These are phyloP conservation scores for Prunus yedoensis DNA, from an alignment of 331 rosid species.

Conservation along the genomic window DNA sequence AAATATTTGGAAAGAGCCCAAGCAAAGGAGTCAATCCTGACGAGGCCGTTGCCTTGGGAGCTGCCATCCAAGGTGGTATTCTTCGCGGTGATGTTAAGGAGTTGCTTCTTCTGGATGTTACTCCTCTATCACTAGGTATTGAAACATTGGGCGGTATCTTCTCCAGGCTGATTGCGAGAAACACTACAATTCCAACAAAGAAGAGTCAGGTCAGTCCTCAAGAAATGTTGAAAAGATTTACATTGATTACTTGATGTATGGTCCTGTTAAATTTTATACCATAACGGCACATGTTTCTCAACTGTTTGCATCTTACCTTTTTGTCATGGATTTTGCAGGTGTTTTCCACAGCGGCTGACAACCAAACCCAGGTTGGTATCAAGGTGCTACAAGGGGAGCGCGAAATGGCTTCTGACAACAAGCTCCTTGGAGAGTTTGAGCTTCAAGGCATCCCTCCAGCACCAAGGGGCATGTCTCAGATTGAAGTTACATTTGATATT, in stretches of 20 bases:
- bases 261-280: too few species aligned
- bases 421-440: conserved; percentile 9
- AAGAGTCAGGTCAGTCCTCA: conserved; percentile 34
- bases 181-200: conserved; percentile 15
- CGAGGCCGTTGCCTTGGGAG: conserved; percentile 90
- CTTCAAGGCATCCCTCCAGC: conserved; percentile 22
- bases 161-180: conserved; percentile 21
- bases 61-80: conserved; percentile 91
- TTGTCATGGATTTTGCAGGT: conserved; percentile 27
- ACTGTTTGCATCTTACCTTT: not conserved
- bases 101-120: conserved; percentile 24
- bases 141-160: conserved; percentile 24
- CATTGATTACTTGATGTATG: not conserved
- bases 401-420: conserved; percentile 2
- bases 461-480: conserved; percentile 25
- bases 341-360: conserved; percentile 15
- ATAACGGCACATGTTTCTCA: not conserved
- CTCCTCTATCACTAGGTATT: conserved; percentile 13
- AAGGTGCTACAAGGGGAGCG: conserved; percentile 17
- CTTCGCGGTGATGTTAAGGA: conserved; percentile 90
- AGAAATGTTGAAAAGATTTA: not conserved
- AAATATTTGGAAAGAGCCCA: conserved; percentile 66
- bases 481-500: conserved; percentile 26
- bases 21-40: conserved; percentile 91
- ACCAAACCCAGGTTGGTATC: conserved; percentile 5